Evolutionary conservation across 2,329 filamentous ascomycete species (phyloP).

Genomic region (Colletotrichum zoysiae): DNA sequence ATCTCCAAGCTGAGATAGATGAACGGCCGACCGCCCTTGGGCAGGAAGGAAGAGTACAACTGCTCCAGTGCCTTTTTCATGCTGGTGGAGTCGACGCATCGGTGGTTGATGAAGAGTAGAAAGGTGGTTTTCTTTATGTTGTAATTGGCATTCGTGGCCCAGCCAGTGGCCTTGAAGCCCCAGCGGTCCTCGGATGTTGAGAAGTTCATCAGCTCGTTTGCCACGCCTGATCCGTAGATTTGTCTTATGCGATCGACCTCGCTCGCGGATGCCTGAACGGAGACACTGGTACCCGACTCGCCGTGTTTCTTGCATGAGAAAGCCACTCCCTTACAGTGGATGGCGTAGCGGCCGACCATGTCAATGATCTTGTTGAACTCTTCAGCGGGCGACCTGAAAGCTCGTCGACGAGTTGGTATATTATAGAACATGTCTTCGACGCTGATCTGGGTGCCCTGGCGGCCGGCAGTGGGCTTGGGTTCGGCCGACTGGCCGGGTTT

Average conservation of each 20-base stretch:
- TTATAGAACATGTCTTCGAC: constrained; percentile 99
- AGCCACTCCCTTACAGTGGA: constrained; percentile 90
- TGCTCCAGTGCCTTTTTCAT: constrained; percentile 94
- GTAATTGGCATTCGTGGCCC: constrained; percentile 94
- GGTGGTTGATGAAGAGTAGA: constrained; percentile 95
- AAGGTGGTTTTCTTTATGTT: constrained; percentile 90
- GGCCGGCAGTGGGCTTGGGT: constrained; percentile 88
- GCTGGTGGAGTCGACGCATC: constrained; percentile 88
- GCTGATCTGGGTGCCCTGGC: constrained; percentile 92
- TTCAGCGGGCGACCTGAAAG: constrained; percentile 91
- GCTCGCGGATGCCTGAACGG: constrained; percentile 79
- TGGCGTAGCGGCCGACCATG: constrained; percentile 90
- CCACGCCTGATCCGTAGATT: constrained; percentile 85
- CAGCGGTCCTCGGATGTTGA: constrained; percentile 78
- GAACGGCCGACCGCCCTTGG: constrained; percentile 95
- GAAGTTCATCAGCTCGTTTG: constrained; percentile 88
- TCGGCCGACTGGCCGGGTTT: constrained; percentile 91
- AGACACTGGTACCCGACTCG: constrained; percentile 84
- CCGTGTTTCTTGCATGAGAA: constrained; percentile 98
- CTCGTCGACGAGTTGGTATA: constrained; percentile 85
- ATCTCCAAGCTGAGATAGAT: constrained; percentile 93
- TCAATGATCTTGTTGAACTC: constrained; percentile 99
- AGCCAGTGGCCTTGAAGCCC: constrained; percentile 85
- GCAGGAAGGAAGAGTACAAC: constrained; percentile 86
- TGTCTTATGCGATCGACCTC: constrained; percentile 88